These are phyloP conservation scores for Linum tenue DNA, from an alignment of 345 rosid species.

Conservation along the genomic window DNA sequence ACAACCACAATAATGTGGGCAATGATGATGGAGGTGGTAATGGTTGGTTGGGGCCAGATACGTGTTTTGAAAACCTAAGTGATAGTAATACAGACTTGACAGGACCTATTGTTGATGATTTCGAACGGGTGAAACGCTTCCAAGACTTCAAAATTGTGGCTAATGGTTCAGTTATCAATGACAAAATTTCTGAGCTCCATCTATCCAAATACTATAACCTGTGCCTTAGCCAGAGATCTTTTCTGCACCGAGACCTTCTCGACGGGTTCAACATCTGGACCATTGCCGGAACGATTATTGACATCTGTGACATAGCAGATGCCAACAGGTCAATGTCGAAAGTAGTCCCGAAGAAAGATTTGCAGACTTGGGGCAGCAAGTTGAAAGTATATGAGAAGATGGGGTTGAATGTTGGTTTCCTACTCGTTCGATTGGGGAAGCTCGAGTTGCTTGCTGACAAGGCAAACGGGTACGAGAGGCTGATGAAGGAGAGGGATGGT, in stretches of 20 bases:
- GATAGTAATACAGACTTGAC: neutral
- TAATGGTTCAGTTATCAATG: neutral
- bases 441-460: too few species aligned
- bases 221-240: neutral
- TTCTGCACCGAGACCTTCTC: neutral
- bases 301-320: neutral
- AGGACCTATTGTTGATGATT: neutral
- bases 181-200: neutral
- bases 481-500: too few species aligned
- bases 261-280: neutral
- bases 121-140: neutral
- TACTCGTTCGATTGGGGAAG: too few species aligned
- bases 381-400: neutral
- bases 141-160: neutral
- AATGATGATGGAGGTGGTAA: too few species aligned
- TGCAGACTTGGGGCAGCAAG: neutral
- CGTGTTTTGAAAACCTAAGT: too few species aligned
- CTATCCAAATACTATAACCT: neutral
- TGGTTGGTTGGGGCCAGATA: too few species aligned
- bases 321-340: neutral
- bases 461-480: too few species aligned
- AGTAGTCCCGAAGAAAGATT: neutral
- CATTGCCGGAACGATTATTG: neutral
- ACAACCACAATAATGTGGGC: too few species aligned
- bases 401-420: neutral